Conservation (phyloP, 345 rosid genomes). For the Lumnitzera littorea region DNA sequence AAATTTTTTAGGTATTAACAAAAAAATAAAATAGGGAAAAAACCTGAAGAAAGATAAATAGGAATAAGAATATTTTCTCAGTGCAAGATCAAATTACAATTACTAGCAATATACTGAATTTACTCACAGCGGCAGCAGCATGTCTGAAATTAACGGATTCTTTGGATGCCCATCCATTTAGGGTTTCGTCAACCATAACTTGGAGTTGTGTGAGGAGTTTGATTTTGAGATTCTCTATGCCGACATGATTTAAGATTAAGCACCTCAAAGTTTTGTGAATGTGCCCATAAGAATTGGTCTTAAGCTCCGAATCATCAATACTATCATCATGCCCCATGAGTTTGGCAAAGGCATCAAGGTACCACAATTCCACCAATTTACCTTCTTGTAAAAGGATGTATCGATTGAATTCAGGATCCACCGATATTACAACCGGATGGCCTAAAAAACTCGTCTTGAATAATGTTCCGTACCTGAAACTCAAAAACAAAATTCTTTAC, state of each 20-base stretch:
- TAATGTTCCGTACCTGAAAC: conserved; percentile 18
- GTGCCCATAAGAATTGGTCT: background rate
- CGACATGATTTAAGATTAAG: background rate
- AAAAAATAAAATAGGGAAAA: too few species aligned
- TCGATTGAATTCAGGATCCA: conserved; percentile 21
- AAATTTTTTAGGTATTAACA: too few species aligned
- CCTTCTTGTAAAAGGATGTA: conserved; percentile 16
- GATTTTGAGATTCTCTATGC: background rate
- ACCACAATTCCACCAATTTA: conserved; percentile 13
- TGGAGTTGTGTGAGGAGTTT: background rate
- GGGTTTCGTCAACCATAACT: background rate
- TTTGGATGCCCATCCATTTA: conserved; percentile 4
- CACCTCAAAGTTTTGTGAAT: conserved; percentile 3
- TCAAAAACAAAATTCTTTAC: background rate
- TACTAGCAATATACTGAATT: too few species aligned
- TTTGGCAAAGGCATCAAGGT: conserved; percentile 15
- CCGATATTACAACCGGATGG: conserved; percentile 13
- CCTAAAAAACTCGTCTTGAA: conserved; percentile 22
- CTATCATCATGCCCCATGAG: conserved; percentile 3
- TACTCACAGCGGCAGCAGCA: background rate
- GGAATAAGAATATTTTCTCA: too few species aligned
- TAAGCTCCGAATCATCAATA: background rate
- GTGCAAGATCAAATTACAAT: too few species aligned
- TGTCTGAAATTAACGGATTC: background rate
- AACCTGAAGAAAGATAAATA: too few species aligned